Evolutionary conservation across 257 asterid species (phyloP).

Genomic region (Buddleja alternifolia): DNA sequence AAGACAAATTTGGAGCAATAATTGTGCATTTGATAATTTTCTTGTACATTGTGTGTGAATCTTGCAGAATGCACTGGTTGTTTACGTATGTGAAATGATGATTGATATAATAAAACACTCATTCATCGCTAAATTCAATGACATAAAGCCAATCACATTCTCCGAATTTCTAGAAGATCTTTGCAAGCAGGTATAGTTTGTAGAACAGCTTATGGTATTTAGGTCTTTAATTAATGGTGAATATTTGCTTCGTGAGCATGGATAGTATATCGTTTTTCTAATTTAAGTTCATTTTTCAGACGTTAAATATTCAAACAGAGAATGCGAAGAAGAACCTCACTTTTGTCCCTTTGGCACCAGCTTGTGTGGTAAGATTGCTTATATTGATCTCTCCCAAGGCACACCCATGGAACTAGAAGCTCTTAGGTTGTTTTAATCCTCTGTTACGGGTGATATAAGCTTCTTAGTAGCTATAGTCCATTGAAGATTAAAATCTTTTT

Average conservation of each 20-base stretch:
- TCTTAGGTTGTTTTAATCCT: too few relatives aligned
- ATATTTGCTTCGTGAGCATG: background rate
- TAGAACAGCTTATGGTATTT: background rate
- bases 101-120: slow-evolving; percentile 92
- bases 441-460: too few relatives aligned
- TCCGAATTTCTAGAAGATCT: slow-evolving; percentile 96
- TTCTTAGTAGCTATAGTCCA: slow-evolving; percentile 9
- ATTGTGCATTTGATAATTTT: slow-evolving; percentile 11
- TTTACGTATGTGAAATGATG: slow-evolving; percentile 81
- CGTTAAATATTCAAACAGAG: slow-evolving; percentile 68
- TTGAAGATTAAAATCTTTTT: background rate
- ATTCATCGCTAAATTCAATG: slow-evolving; percentile 92
- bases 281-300: slow-evolving; percentile 46
- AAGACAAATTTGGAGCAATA: slow-evolving; percentile 5
- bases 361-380: slow-evolving; percentile 79
- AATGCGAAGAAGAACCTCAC: slow-evolving; percentile 64
- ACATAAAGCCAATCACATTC: slow-evolving; percentile 85
- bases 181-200: slow-evolving; percentile 80
- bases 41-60: slow-evolving; percentile 24
- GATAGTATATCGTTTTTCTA: slow-evolving; percentile 14
- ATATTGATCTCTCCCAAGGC: background rate
- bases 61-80: slow-evolving; percentile 91
- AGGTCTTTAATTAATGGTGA: background rate
- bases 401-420: background rate
- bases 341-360: slow-evolving; percentile 93